Evolutionary conservation across 495 filamentous ascomycete genomes (phyloP), one percentile per base, ranked within the genome.

Genomic region (Penicillium antarcticum): DNA sequence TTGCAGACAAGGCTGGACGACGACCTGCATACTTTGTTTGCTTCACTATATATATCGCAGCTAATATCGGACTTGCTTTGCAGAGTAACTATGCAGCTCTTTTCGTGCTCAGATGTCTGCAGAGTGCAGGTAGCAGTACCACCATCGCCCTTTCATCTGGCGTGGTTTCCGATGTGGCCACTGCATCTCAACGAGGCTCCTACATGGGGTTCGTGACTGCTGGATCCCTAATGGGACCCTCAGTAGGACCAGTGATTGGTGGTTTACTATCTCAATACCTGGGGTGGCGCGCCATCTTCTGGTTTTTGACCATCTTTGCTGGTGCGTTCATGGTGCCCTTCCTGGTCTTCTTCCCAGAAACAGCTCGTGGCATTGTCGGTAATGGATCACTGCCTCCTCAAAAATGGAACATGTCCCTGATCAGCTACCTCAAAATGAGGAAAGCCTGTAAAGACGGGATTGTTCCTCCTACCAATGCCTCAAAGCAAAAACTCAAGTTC

Each of bases 221-320:
- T 8, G 68, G 69, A 0, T 63, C 54, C 21, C 52, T 64, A 2
- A 23, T 67, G 23, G 83, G 80, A 0, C 80, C 81, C 1, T 72
- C 80, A 1, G 49, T 87, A 1, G 81, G 80, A 5, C 85, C 85
- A 0, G 76, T 87, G 0, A 74, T 90, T 32, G 87, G 87, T 9
- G 87, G 87, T 1, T 46, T 88, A 2, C 67, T 89, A 0, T 67
- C 79, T 6, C 74, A 87, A 48, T 86, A 79, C 49, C 73, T 90
- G 3, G 85, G 83, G 0, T 90, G 86, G 87, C 63, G 80, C 24
- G 74, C 80, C 18, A 86, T 87, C 36, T 92, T 92, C 63, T 89
- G 86, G 85, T 88, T 89, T 57, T 72, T 88, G n/a, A 70, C 77
- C 36, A 88, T 88, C 42, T 69, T 84, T 33, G 67, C 76, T 11